Conservation (phyloP, 805 yeast genomes). For the Lipomyces chichibuensis region DNA sequence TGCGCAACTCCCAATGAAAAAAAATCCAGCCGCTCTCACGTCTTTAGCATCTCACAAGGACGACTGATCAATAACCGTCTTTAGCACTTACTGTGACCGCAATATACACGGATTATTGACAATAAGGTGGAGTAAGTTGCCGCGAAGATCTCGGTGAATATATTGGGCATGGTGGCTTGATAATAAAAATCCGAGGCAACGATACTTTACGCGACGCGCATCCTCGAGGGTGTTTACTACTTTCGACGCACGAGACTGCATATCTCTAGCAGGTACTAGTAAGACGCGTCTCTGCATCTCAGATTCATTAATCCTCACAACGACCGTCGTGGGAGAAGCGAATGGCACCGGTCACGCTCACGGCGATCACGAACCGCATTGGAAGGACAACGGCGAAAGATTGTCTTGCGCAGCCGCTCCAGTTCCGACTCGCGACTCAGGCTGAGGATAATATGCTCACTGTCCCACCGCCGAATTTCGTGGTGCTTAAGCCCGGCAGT, state of each 20-base stretch:
- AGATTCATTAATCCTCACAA: not conserved
- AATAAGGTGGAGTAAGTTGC: not conserved
- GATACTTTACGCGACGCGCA: not conserved
- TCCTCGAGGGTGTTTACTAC: not conserved
- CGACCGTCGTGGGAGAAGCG: not conserved
- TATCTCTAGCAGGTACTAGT: not conserved
- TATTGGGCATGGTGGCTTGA: not conserved
- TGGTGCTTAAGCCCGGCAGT: constrained; percentile 15
- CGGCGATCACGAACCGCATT: constrained; percentile 26
- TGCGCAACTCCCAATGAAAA: not conserved
- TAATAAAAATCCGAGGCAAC: not conserved
- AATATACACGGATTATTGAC: not conserved
- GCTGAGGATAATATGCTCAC: constrained; percentile 26
- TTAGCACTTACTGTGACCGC: not conserved
- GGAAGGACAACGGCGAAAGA: constrained; percentile 21
- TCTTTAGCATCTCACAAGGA: not conserved
- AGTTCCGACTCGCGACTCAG: constrained; percentile 25
- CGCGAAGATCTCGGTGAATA: not conserved
- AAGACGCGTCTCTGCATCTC: not conserved
- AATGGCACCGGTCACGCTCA: constrained; percentile 27
- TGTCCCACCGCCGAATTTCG: constrained; percentile 22
- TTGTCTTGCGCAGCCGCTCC: constrained; percentile 28
- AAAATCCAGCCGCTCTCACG: not conserved
- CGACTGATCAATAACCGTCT: not conserved
- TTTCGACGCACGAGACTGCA: not conserved